These are phyloP conservation scores for Whalleya microplaca DNA, from an alignment of 2,329 filamentous ascomycete genomes.

Conservation along the genomic window DNA sequence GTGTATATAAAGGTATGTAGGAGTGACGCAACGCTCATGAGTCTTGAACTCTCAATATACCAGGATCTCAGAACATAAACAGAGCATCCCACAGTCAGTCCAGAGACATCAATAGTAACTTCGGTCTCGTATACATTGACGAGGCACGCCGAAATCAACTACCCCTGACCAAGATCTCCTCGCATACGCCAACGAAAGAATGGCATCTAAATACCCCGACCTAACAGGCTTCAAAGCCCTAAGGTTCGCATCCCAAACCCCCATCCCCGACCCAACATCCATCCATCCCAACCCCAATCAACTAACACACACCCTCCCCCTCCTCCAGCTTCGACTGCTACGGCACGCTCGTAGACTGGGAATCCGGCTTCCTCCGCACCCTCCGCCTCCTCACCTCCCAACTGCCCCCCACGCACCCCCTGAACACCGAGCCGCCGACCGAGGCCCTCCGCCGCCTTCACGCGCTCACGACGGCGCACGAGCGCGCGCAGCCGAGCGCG, in stretches of 20 bases:
- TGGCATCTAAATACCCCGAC: conserved; percentile 31
- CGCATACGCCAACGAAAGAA: conserved; percentile 28
- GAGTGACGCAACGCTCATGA: no score
- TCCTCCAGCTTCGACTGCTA: conserved; percentile 72
- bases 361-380: conserved; percentile 62
- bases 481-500: conserved; percentile 57
- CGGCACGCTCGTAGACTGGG: conserved; percentile 80
- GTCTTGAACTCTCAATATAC: no score
- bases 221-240: conserved; percentile 35
- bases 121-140: no score
- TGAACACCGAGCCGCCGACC: conserved; percentile 41
- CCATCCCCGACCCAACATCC: not conserved
- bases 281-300: not conserved
- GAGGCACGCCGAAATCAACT: no score
- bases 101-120: no score
- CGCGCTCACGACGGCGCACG: conserved; percentile 52
- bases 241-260: conserved; percentile 19
- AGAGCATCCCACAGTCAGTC: no score
- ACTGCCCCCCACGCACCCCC: conserved; percentile 38
- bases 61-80: no score
- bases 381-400: conserved; percentile 53
- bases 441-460: conserved; percentile 48
- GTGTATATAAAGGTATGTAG: no score
- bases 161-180: no score
- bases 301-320: not conserved